Evolutionary conservation across 1,284 basidiomycete species (phyloP).

Genomic region (Trametes sp.): DNA sequence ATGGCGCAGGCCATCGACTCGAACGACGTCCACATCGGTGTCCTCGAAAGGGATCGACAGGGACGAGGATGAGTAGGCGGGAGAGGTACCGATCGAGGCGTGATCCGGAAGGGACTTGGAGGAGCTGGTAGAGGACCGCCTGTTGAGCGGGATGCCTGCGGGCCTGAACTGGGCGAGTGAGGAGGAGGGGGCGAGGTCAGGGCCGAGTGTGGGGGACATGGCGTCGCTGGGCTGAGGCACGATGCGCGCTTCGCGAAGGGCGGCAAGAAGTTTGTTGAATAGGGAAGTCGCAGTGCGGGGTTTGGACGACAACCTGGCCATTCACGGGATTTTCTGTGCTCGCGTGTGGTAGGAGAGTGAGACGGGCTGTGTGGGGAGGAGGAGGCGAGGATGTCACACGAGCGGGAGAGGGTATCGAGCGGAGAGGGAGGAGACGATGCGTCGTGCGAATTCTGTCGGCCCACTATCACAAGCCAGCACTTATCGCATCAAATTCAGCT

Average conservation of each 20-base stretch:
- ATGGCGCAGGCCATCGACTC: conserved; percentile 72
- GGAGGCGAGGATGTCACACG: conserved; percentile 24
- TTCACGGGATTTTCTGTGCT: conserved; percentile 2
- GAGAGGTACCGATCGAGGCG: conserved; percentile 32
- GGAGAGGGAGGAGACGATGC: conserved; percentile 8
- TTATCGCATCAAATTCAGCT: conserved; percentile 14
- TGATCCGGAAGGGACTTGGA: conserved; percentile 33
- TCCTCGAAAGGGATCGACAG: conserved; percentile 53
- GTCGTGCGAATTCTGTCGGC: conserved; percentile 23
- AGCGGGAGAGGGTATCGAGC: conserved; percentile 10
- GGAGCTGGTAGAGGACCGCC: conserved; percentile 32
- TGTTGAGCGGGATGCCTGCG: conserved; percentile 29
- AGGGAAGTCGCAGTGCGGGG: conserved; percentile 25
- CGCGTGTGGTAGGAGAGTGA: background rate
- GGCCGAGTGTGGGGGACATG: conserved; percentile 41
- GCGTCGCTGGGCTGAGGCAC: conserved; percentile 28
- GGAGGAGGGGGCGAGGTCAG: conserved; percentile 35
- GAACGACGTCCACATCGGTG: conserved; percentile 52
- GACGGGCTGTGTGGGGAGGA: background rate
- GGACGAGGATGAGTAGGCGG: conserved; percentile 47
- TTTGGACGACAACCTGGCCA: conserved; percentile 27
- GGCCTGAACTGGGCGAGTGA: conserved; percentile 27
- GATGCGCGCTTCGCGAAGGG: conserved; percentile 32
- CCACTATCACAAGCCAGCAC: conserved; percentile 25
- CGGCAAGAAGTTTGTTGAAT: conserved; percentile 34